Evolutionary conservation across 1,284 basidiomycete genomes (phyloP).

Genomic region (Moesziomyces parantarcticus): DNA sequence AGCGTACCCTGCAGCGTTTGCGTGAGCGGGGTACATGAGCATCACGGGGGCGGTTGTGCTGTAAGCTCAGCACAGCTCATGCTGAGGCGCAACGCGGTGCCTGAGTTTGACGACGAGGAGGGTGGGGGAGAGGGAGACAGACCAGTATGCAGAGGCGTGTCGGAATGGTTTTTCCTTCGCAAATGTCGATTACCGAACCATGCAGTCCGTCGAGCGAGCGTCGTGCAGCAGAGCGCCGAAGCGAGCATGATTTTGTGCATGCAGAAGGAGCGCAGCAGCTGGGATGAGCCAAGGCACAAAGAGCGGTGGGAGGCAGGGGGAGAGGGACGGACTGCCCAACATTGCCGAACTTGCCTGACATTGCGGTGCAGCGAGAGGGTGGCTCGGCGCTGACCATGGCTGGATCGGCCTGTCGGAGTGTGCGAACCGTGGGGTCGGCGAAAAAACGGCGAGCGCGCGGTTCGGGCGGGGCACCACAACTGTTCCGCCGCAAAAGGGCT

Average conservation of each 20-base stretch:
- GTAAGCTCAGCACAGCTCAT: too few relatives aligned
- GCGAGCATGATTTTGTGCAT: not conserved
- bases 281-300: too few relatives aligned
- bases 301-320: too few relatives aligned
- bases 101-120: too few relatives aligned
- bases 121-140: not conserved
- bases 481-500: not conserved
- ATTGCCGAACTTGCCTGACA: not conserved
- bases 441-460: not conserved
- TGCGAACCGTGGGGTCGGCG: slow-evolving; percentile 14
- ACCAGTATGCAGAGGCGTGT: too few relatives aligned
- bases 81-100: too few relatives aligned
- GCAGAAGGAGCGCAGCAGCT: not conserved
- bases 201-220: too few relatives aligned
- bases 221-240: not conserved
- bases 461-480: not conserved
- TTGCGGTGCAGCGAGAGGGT: not conserved
- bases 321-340: not conserved
- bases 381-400: not conserved
- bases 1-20: not conserved
- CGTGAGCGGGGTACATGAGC: slow-evolving; percentile 1
- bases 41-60: not conserved
- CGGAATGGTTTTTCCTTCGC: too few relatives aligned
- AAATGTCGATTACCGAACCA: too few relatives aligned
- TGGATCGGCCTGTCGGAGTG: slow-evolving; percentile 4